Conservation (phyloP, 2,329 filamentous ascomycete genomes). For the Camillea tinctor region DNA sequence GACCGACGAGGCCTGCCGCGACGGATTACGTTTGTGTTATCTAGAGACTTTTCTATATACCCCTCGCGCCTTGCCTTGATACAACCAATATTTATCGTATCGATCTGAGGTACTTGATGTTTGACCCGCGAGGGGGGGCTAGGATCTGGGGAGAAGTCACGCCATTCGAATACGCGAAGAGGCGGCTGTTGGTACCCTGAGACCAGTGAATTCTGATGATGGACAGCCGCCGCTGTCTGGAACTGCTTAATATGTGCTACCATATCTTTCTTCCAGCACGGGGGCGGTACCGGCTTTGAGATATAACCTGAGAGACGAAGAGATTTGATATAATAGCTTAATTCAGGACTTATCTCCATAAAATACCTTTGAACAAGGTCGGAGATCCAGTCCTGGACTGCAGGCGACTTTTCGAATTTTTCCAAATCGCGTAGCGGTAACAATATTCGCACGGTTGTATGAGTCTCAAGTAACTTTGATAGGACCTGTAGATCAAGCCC, state of each 20-base stretch:
- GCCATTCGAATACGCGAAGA: slow-evolving; percentile 45
- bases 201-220: slow-evolving; percentile 18
- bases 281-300: slow-evolving; percentile 1
- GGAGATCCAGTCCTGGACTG: slow-evolving; percentile 2
- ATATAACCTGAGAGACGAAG: background rate
- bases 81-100: background rate
- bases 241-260: slow-evolving; percentile 16
- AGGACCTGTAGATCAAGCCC: slow-evolving; percentile 29
- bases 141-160: slow-evolving; percentile 15
- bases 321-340: slow-evolving; percentile 12
- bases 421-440: background rate
- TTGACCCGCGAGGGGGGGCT: slow-evolving; percentile 10
- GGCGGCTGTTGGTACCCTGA: slow-evolving; percentile 21
- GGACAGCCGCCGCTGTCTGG: slow-evolving; percentile 3
- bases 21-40: background rate
- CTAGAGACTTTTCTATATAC: background rate
- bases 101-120: background rate
- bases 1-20: slow-evolving; percentile 13
- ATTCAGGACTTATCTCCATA: slow-evolving; percentile 15
- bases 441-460: slow-evolving; percentile 1
- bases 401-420: background rate
- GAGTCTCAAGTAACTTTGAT: slow-evolving; percentile 25
- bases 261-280: slow-evolving; percentile 23
- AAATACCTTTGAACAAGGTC: slow-evolving; percentile 18
- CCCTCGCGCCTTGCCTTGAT: background rate